These are phyloP conservation scores for Gossypium arboreum DNA, from an alignment of 345 rosid species.

Conservation along the genomic window DNA sequence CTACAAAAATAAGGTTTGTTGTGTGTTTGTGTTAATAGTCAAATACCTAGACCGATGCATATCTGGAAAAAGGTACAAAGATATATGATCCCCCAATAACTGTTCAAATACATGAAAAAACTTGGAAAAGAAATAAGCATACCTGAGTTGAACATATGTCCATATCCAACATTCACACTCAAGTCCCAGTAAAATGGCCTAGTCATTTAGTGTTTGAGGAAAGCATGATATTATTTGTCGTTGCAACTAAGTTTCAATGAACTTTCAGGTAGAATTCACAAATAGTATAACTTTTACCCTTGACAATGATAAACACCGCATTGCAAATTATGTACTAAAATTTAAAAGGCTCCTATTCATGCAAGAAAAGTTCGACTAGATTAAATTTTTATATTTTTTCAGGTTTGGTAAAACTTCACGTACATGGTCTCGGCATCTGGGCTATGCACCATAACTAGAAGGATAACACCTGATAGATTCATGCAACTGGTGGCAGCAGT, in stretches of 20 bases:
- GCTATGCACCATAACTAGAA: conserved; percentile 58
- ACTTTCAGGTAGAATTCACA: neutral
- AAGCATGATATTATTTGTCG: neutral
- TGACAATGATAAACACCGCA: neutral
- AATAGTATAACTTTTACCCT: neutral
- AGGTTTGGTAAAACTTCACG: conserved; percentile 74
- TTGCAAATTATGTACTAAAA: neutral
- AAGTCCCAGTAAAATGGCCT: no score
- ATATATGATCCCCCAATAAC: no score
- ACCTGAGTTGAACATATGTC: no score
- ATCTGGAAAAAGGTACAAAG: no score
- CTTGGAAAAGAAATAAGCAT: no score
- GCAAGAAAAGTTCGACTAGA: neutral
- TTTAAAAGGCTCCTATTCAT: neutral
- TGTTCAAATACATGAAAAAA: no score
- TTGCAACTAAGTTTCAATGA: neutral
- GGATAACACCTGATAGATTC: conserved; percentile 66
- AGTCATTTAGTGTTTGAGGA: neutral
- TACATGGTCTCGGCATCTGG: conserved; percentile 53
- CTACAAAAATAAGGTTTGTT: neutral
- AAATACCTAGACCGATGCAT: neutral
- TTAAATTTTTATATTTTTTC: conserved; percentile 12
- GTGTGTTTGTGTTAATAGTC: neutral
- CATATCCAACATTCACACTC: no score
- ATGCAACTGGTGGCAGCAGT: conserved; percentile 68